Conservation (phyloP, 2,329 filamentous ascomycete genomes). For the Talaromyces sp. region DNA sequence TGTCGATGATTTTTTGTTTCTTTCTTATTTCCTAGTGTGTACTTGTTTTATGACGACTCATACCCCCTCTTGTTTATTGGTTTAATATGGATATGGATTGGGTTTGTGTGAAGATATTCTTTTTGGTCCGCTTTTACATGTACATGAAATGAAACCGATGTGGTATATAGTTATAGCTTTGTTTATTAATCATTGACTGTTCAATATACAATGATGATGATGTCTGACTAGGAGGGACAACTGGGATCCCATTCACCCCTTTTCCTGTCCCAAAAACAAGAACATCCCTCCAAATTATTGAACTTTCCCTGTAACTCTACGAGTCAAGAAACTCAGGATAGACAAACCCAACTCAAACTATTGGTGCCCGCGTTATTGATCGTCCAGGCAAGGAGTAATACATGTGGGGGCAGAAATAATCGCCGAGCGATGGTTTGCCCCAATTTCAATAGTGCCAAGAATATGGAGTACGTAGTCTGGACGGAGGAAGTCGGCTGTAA, state of each 20-base stretch:
- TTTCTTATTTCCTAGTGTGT: slow-evolving; percentile 2
- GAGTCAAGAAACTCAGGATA: background rate
- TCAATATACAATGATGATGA: background rate
- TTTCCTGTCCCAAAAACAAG: background rate
- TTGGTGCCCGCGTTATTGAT: background rate
- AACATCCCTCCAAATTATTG: background rate
- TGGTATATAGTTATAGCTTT: background rate
- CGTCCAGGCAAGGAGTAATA: background rate
- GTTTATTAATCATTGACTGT: background rate
- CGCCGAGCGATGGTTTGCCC: too few species aligned
- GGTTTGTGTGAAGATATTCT: background rate
- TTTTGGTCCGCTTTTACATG: background rate
- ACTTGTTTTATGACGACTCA: slow-evolving; percentile 8
- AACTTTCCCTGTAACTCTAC: background rate
- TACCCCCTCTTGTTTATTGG: slow-evolving; percentile 8
- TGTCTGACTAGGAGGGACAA: too few species aligned
- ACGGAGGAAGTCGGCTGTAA: too few species aligned
- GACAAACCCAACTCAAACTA: background rate
- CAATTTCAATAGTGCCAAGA: too few species aligned
- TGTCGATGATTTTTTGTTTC: background rate
- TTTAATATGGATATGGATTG: background rate
- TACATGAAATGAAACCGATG: background rate
- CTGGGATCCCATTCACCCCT: too few species aligned
- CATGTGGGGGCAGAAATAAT: background rate
- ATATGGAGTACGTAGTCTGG: background rate